Conservation (phyloP, 306 rosid species). For the Acacia crassicarpa region DNA sequence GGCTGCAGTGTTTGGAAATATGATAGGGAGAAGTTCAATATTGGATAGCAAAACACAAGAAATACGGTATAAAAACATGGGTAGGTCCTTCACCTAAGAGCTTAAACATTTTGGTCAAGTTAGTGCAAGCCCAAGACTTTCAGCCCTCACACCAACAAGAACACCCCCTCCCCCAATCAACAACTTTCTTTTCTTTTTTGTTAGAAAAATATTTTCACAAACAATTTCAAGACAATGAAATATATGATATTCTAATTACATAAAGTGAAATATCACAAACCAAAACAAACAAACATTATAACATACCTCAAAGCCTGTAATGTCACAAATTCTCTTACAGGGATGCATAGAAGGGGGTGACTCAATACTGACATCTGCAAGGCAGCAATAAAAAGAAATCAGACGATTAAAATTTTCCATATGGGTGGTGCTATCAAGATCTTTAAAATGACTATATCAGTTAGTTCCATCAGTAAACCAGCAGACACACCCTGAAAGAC, state of each 20-base stretch:
- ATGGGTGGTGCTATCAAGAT: neutral
- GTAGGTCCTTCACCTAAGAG: neutral
- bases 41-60: neutral
- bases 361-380: constrained; percentile 78
- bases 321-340: constrained; percentile 82
- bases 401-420: neutral
- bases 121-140: too few relatives aligned
- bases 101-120: neutral
- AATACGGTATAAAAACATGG: neutral
- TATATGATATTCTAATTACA: constrained; percentile 2
- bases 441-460: neutral
- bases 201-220: neutral
- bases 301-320: constrained; percentile 86
- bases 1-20: neutral
- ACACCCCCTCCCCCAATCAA: neutral
- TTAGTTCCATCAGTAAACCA: neutral
- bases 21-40: neutral
- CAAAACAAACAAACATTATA: constrained; percentile 14
- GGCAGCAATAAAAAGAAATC: constrained; percentile 9
- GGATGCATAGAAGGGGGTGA: constrained; percentile 96
- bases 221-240: neutral
- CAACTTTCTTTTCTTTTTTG: neutral
- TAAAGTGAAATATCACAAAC: neutral
- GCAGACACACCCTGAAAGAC: neutral
- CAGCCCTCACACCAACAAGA: neutral